Base-by-base conservation (phyloP, 805 yeast species). In the Pichia californica region DNA sequence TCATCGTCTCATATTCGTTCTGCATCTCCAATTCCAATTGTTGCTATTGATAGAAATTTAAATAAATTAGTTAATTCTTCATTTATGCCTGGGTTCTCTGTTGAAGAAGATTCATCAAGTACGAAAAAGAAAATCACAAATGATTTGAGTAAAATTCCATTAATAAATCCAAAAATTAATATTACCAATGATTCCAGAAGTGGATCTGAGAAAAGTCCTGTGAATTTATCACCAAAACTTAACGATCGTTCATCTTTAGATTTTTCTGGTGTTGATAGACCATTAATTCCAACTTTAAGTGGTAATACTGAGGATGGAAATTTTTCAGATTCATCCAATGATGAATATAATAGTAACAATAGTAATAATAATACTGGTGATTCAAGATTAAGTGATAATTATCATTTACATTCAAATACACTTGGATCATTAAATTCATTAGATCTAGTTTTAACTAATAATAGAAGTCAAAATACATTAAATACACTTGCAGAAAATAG, bases 1-100 rank as follows among this genome's bases (percentile, higher is more conserved):
- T 38, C 53, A 2, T 28, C 32, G 18, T 54, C 61, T 3, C 61
- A 62, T 10, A 47, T 33, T 19, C 38, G 54, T 1, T 31, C 54
- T 7, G 35, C 41, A n/a, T 43, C 53, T 3, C 56, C 46, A 11
- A 30, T 28, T 11, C 46, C 46, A 2, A 38, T 43, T 2, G 15
- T 43, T 27, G 42, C 46, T 10, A 20, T n/a, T 4, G 41, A 33
- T 28, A 43, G 46, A 25, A 38, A 33, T 7, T 16, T 37, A 18
- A 43, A 43, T 38, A 52, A 44, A 21, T 41, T 60, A 5, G 44
- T 55, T 5, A 53, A 49, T 27, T 50, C 61, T 0, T 45, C 51
- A 4, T 33, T 57, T 28, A 47, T 54, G 19, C 57, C 59, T 4
- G 58, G 56, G 3, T 47, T 51, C 26, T 34, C 47, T 13, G 33